phyloP scores from a whole-genome alignment of 768 basidiomycete genomes.

The Amanita pallidorosea region DNA sequence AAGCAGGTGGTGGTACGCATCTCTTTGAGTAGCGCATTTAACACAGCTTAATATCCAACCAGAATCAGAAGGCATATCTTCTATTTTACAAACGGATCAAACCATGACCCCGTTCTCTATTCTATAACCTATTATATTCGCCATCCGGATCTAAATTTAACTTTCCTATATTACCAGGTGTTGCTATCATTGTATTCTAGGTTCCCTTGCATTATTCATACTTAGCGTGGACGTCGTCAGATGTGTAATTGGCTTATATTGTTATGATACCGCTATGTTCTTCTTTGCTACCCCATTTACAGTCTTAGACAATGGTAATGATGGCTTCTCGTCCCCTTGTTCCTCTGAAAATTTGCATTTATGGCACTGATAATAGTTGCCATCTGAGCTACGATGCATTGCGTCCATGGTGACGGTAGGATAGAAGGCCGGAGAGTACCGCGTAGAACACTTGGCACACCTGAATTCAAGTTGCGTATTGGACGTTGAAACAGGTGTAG shows the following conservation, averaged over 20 bases:
- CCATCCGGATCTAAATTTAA: slow-evolving; percentile 12
- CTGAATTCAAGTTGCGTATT: slow-evolving; percentile 23
- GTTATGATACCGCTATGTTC: slow-evolving; percentile 25
- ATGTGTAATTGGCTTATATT: slow-evolving; percentile 7
- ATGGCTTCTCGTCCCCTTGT: background rate
- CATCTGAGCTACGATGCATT: slow-evolving; percentile 9
- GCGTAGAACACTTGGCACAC: slow-evolving; percentile 55
- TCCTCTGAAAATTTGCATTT: slow-evolving; percentile 31
- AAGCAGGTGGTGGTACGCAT: slow-evolving; percentile 73
- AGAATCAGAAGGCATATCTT: slow-evolving; percentile 63
- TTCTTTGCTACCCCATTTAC: slow-evolving; percentile 8
- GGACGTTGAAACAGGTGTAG: slow-evolving; percentile 11
- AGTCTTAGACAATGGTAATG: slow-evolving; percentile 1
- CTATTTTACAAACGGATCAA: slow-evolving; percentile 68
- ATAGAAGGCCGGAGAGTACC: slow-evolving; percentile 72
- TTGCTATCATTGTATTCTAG: slow-evolving; percentile 5
- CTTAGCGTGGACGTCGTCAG: slow-evolving; percentile 1
- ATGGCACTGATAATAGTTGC: slow-evolving; percentile 30
- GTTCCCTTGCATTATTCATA: slow-evolving; percentile 5
- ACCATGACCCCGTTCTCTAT: slow-evolving; percentile 23
- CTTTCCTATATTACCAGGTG: slow-evolving; percentile 6
- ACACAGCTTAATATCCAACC: slow-evolving; percentile 7
- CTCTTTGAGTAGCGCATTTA: background rate
- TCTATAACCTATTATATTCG: slow-evolving; percentile 4
- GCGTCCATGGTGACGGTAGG: slow-evolving; percentile 26